Conservation (phyloP, 768 basidiomycete species). For the Crepidotus variabilis region DNA sequence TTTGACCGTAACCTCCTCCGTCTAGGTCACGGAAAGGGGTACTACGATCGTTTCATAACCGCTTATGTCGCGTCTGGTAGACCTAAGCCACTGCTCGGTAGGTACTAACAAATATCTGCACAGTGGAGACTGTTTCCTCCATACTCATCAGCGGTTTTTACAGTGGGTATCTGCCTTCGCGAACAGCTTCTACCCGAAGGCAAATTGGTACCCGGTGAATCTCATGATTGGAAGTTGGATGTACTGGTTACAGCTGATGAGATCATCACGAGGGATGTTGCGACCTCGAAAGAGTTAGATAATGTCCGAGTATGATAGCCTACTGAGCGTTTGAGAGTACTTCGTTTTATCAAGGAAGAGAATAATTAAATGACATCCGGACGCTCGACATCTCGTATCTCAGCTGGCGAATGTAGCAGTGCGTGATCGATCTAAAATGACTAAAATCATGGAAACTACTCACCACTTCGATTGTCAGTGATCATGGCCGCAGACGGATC, state of each 20-base stretch:
- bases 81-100: conserved; percentile 58
- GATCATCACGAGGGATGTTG: conserved; percentile 1
- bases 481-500: no score
- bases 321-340: neutral
- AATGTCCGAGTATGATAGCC: neutral
- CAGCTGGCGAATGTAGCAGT: no score
- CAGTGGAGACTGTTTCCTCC: neutral
- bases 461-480: no score
- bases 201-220: conserved; percentile 13
- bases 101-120: conserved; percentile 11
- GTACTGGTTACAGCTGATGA: conserved; percentile 19
- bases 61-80: conserved; percentile 43
- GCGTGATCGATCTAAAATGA: no score
- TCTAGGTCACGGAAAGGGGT: conserved; percentile 81
- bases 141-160: neutral
- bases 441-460: no score
- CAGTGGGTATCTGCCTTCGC: conserved; percentile 19
- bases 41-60: conserved; percentile 73
- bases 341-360: neutral
- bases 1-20: conserved; percentile 69
- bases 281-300: neutral
- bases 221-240: conserved; percentile 21
- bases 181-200: conserved; percentile 15
- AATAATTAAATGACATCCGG: neutral
- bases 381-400: no score